A percentile compares a stretch with the other conserved stretches of the same genome.
These are phyloP conservation scores for Mycena pura DNA, from an alignment of 768 basidiomycete species.

Conservation along the genomic window DNA sequence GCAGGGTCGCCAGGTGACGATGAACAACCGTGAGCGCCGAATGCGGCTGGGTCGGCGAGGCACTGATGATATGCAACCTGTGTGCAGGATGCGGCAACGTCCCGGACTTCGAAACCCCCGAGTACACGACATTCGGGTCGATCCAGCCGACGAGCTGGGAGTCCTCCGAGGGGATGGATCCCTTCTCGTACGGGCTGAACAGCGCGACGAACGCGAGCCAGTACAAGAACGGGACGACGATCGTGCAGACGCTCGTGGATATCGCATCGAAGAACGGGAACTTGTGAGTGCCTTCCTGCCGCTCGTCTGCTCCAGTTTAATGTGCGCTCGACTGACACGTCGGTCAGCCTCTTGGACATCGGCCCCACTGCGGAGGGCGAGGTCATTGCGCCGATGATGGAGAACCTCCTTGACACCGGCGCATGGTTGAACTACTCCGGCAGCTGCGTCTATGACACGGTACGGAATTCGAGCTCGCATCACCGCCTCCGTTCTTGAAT, in stretches of 20 bases:
- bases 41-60: neutral
- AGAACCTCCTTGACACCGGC: slow-evolving; percentile 57
- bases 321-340: neutral
- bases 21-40: slow-evolving; percentile 43
- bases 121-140: slow-evolving; percentile 55
- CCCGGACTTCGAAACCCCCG: slow-evolving; percentile 63
- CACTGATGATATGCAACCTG: neutral
- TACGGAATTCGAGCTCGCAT: slow-evolving; percentile 28
- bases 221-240: slow-evolving; percentile 57
- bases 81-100: slow-evolving; percentile 52
- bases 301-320: no score
- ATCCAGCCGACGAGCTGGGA: slow-evolving; percentile 61
- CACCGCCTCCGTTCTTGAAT: neutral
- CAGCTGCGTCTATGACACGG: slow-evolving; percentile 60
- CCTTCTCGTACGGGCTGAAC: slow-evolving; percentile 57
- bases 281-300: slow-evolving; percentile 44
- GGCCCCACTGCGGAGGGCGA: slow-evolving; percentile 63
- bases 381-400: slow-evolving; percentile 54
- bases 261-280: slow-evolving; percentile 71
- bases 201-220: slow-evolving; percentile 45
- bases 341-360: slow-evolving; percentile 53
- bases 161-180: slow-evolving; percentile 64
- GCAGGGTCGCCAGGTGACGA: slow-evolving; percentile 53
- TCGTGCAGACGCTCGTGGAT: slow-evolving; percentile 59
- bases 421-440: slow-evolving; percentile 58